Evolutionary conservation across 257 asterid genomes (phyloP).

Genomic region (Solanum stenotomum): DNA sequence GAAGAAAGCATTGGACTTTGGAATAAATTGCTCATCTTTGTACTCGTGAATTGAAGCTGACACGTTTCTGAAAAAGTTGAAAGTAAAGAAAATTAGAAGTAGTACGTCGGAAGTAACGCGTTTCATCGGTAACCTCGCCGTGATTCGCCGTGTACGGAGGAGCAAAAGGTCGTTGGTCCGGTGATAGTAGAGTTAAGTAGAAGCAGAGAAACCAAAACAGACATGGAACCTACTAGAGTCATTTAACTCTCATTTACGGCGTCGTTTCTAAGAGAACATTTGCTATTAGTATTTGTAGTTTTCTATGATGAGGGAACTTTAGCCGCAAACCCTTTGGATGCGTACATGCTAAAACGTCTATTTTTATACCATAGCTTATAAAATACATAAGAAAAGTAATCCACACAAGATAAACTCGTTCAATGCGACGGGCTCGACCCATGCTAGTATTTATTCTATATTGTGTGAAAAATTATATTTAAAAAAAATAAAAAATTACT

Average conservation of each 20-base stretch:
- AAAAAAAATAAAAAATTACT: too few species aligned
- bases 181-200: background rate
- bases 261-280: background rate
- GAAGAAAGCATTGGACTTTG: conserved; percentile 25
- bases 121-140: background rate
- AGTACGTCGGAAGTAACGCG: background rate
- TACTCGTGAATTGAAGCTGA: conserved; percentile 25
- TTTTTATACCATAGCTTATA: too few species aligned
- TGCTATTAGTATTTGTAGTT: too few species aligned
- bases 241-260: background rate
- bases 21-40: conserved; percentile 15
- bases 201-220: background rate
- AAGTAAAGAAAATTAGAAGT: background rate
- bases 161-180: background rate
- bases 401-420: rapidly evolving
- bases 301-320: too few species aligned
- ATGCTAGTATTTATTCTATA: too few species aligned
- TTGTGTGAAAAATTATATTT: too few species aligned
- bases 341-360: too few species aligned
- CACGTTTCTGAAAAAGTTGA: background rate
- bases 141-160: background rate
- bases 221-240: background rate
- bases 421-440: too few species aligned
- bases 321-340: too few species aligned
- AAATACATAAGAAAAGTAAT: too few species aligned